These are phyloP conservation scores for Penicillium oxalicum DNA, from an alignment of 2,329 filamentous ascomycete genomes.

Conservation along the genomic window DNA sequence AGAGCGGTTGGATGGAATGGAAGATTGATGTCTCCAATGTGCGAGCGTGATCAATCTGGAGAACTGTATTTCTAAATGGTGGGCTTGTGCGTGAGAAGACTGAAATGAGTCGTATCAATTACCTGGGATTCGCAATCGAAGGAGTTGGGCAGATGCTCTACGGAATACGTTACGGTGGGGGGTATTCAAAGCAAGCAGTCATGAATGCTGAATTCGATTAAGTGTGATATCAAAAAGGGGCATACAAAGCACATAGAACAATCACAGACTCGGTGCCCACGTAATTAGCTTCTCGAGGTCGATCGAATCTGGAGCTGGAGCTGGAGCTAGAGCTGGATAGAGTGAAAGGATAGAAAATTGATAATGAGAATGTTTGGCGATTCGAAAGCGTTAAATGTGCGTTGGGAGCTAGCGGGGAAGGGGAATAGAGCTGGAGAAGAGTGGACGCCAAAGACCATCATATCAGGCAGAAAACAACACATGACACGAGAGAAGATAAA, in stretches of 20 bases:
- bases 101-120: too few species aligned
- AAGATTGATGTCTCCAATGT: too few species aligned
- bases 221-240: conserved; percentile 10
- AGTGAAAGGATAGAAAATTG: conserved; percentile 2
- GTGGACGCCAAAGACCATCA: conserved; percentile 1
- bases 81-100: too few species aligned
- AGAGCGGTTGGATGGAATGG: too few species aligned
- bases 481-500: conserved; percentile 5
- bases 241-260: not conserved
- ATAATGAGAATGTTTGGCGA: conserved; percentile 28
- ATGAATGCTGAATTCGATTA: too few species aligned
- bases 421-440: conserved; percentile 1
- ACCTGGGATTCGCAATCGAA: too few species aligned
- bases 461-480: conserved; percentile 20
- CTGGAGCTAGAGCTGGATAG: conserved; percentile 15
- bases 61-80: too few species aligned
- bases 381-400: conserved; percentile 34
- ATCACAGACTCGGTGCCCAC: not conserved
- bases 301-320: conserved; percentile 12
- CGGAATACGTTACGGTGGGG: too few species aligned
- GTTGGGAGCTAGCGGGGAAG: conserved; percentile 23
- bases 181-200: too few species aligned
- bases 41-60: too few species aligned
- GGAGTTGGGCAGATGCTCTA: too few species aligned
- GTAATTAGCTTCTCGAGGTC: conserved; percentile 8